Percentiles rank a stretch among this genome's conserved stretches.
Conservation (phyloP, 225 moss, liverwort and hornwort species). For the Polytrichum commune region DNA sequence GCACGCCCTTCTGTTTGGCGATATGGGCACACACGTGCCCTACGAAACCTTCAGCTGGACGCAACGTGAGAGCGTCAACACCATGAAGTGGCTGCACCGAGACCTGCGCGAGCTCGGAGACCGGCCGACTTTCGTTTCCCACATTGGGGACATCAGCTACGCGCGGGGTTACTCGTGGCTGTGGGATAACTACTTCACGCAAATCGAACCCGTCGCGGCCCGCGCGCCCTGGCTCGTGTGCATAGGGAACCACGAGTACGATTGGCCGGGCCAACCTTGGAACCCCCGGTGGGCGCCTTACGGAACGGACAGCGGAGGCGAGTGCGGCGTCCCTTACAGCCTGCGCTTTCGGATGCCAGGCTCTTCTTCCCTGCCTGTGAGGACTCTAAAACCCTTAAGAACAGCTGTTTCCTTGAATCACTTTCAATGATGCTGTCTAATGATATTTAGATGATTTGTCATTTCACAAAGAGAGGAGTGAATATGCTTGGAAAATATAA, state of each 20-base stretch:
- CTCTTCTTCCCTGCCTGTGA: conserved; percentile 25
- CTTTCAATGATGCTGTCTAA: too few species aligned
- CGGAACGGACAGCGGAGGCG: conserved; percentile 53
- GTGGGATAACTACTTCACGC: conserved; percentile 58
- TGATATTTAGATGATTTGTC: too few species aligned
- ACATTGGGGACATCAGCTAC: conserved; percentile 66
- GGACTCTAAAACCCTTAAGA: too few species aligned
- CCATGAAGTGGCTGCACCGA: conserved; percentile 31
- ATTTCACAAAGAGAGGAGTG: too few species aligned
- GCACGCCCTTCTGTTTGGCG: conserved; percentile 52
- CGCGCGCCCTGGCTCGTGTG: conserved; percentile 53
- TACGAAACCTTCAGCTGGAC: conserved; percentile 48
- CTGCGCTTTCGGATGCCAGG: conserved; percentile 67
- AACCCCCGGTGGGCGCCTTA: conserved; percentile 31
- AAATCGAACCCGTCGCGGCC: conserved; percentile 50
- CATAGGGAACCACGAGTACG: conserved; percentile 67
- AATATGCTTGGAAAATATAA: too few species aligned
- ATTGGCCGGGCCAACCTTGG: conserved; percentile 59
- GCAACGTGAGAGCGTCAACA: conserved; percentile 42
- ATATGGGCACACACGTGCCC: conserved; percentile 51
- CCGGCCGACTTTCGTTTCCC: conserved; percentile 42
- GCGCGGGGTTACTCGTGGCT: conserved; percentile 52
- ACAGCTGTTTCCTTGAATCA: too few species aligned
- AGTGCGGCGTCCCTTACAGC: conserved; percentile 65
- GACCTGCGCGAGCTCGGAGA: conserved; percentile 37